These are phyloP conservation scores for Syncephalastrum racemosum DNA, from an alignment of 371 early-diverging fungal species.

Conservation along the genomic window DNA sequence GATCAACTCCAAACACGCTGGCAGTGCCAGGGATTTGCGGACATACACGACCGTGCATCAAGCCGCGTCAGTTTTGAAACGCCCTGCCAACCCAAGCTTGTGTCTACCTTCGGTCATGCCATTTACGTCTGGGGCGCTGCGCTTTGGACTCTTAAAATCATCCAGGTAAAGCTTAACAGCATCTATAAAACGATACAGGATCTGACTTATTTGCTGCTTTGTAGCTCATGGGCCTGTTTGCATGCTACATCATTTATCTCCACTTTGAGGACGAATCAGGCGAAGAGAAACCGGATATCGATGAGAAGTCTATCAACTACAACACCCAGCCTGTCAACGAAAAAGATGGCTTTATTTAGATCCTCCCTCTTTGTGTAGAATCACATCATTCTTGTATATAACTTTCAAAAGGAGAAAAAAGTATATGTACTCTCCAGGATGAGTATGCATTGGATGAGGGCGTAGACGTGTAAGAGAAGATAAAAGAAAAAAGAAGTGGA, in stretches of 20 bases:
- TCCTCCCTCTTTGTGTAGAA: slow-evolving; percentile 1
- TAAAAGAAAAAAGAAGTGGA: background rate
- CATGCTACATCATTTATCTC: slow-evolving; percentile 11
- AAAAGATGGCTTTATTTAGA: slow-evolving; percentile 6
- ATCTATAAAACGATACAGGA: background rate
- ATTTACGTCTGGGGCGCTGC: slow-evolving; percentile 18
- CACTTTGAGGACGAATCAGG: slow-evolving; percentile 10
- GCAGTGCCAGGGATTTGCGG: slow-evolving; percentile 12
- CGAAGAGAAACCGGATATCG: background rate
- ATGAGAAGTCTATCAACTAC: background rate
- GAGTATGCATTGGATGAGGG: background rate
- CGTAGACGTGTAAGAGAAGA: slow-evolving; percentile 1
- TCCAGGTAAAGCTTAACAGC: slow-evolving; percentile 12
- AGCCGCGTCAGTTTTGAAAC: too few relatives aligned
- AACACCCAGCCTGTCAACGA: slow-evolving; percentile 1
- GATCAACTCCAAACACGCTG: slow-evolving; percentile 11
- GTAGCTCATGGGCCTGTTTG: slow-evolving; percentile 11
- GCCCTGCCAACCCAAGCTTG: slow-evolving; percentile 11
- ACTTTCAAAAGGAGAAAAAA: slow-evolving; percentile 5
- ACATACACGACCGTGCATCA: background rate
- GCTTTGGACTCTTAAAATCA: slow-evolving; percentile 16
- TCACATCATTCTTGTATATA: slow-evolving; percentile 3
- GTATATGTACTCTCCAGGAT: background rate
- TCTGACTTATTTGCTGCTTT: background rate
- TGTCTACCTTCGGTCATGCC: slow-evolving; percentile 10